Evolutionary conservation across 257 asterid species (phyloP).

Genomic region (Lantana camara): DNA sequence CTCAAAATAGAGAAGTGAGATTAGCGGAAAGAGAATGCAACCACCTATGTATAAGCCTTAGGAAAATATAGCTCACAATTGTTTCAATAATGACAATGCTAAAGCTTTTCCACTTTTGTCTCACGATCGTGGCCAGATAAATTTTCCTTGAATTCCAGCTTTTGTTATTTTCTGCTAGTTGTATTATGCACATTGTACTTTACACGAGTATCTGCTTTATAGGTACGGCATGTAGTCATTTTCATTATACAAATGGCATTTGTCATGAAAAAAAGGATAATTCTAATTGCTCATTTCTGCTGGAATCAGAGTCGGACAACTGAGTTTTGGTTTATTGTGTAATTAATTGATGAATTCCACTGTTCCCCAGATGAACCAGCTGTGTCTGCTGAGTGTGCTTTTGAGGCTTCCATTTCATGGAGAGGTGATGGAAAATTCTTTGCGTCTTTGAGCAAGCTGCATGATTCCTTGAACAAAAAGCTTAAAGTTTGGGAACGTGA

Average conservation of each 20-base stretch:
- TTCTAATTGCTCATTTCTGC: not conserved
- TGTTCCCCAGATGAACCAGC: constrained; percentile 57
- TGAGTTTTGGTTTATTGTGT: constrained; percentile 2
- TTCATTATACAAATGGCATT: constrained; percentile 3
- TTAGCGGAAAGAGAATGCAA: not conserved
- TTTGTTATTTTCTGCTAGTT: not conserved
- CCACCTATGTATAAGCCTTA: not conserved
- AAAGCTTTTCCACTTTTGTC: constrained; percentile 11
- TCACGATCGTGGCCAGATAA: constrained; percentile 2
- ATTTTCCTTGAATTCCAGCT: constrained; percentile 11
- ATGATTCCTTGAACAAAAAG: constrained; percentile 53
- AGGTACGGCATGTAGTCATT: not conserved
- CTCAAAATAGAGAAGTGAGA: constrained; percentile 11
- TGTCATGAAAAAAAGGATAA: not conserved
- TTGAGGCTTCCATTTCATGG: constrained; percentile 73
- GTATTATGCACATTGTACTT: not conserved
- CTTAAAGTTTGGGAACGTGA: constrained; percentile 98
- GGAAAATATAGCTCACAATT: not conserved
- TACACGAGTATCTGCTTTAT: constrained; percentile 1
- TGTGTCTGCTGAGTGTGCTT: constrained; percentile 47
- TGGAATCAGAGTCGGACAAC: not conserved
- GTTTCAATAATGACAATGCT: not conserved
- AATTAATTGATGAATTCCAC: constrained; percentile 21
- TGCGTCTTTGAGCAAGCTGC: constrained; percentile 68
- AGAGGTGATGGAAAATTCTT: constrained; percentile 93